Conservation (phyloP, 495 filamentous ascomycete species). For the Apiosordaria backusii region DNA sequence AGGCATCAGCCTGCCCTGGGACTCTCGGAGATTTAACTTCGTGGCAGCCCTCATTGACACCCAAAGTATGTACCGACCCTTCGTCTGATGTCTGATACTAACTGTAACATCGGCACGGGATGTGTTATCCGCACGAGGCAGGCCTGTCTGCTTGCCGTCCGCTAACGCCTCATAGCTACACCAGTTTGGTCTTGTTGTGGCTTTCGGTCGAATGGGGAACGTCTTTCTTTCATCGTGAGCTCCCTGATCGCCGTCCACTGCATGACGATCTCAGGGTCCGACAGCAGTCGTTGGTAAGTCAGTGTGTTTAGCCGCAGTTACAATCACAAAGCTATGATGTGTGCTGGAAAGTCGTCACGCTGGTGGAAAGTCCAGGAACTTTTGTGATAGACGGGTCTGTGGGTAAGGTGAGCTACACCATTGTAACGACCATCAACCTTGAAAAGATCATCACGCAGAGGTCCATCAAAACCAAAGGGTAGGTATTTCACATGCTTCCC, state of each 20-base stretch:
- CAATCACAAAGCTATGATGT: background rate
- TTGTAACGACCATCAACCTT: too few relatives aligned
- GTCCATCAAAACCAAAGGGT: too few relatives aligned
- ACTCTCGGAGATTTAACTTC: too few relatives aligned
- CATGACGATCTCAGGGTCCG: background rate
- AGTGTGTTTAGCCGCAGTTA: constrained; percentile 1
- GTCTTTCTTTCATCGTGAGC: background rate
- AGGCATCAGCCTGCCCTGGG: too few relatives aligned
- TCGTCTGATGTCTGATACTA: too few relatives aligned
- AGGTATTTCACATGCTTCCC: too few relatives aligned
- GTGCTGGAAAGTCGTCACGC: background rate
- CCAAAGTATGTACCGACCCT: too few relatives aligned
- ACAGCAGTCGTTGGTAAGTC: background rate
- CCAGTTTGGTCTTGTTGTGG: background rate
- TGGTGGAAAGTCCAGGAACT: background rate
- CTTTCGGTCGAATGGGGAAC: background rate
- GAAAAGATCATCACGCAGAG: too few relatives aligned
- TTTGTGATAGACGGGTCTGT: background rate
- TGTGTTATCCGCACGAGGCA: too few relatives aligned
- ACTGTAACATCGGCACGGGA: too few relatives aligned
- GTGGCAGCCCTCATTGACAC: too few relatives aligned
- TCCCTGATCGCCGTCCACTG: background rate
- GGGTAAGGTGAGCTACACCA: background rate
- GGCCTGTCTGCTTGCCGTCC: too few relatives aligned
- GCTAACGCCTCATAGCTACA: background rate